Percentiles rank a stretch among this genome's conserved stretches.
Evolutionary conservation across 108 stramenopile species (phyloP).

Genomic region (Fragilariopsis cylindrus): DNA sequence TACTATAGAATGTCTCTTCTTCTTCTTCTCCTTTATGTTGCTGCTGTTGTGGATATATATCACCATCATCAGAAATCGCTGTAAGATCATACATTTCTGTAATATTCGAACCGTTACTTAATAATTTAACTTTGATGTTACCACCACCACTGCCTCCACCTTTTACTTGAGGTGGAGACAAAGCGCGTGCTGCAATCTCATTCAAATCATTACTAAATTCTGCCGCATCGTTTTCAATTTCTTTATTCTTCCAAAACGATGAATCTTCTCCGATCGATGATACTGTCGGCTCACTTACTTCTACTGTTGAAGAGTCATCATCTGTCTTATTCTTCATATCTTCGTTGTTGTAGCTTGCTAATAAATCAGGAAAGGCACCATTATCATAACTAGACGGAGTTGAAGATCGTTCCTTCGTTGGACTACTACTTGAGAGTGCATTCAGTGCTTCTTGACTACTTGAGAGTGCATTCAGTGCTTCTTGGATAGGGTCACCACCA

Average conservation of each 20-base stretch:
- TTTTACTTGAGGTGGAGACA: not conserved
- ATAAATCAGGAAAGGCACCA: constrained; percentile 4
- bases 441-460: not conserved
- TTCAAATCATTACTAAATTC: constrained; percentile 3
- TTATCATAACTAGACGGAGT: not conserved
- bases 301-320: not conserved
- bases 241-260: not conserved
- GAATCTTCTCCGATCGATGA: constrained; percentile 6
- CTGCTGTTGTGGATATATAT: not conserved
- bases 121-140: constrained; percentile 15
- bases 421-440: not conserved
- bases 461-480: constrained; percentile 8
- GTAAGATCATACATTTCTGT: constrained; percentile 33
- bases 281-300: constrained; percentile 2
- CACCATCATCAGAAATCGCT: constrained; percentile 26
- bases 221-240: constrained; percentile 1
- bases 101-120: not conserved
- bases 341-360: not conserved
- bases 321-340: not conserved
- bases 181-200: not conserved
- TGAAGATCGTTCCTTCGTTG: not conserved
- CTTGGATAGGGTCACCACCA: not conserved
- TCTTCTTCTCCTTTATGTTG: not conserved
- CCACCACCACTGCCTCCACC: not conserved
- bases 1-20: not conserved